phyloP scores from a whole-genome alignment of 495 filamentous ascomycete genomes.

The Podospora appendiculata region DNA sequence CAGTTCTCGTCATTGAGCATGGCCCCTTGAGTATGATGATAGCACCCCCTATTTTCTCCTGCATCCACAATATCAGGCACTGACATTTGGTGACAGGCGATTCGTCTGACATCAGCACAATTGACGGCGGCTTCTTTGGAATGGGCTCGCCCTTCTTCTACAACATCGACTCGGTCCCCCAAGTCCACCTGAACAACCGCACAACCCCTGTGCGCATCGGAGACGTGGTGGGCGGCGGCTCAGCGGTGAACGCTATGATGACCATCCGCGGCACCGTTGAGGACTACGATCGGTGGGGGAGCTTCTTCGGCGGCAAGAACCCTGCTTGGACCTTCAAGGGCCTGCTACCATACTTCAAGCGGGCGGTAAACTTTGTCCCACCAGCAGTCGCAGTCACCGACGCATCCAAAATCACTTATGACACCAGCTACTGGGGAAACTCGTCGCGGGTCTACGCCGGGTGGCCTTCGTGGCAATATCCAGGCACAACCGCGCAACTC shows the following conservation, averaged over 20 bases:
- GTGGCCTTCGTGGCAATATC: slow-evolving; percentile 37
- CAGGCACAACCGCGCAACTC: slow-evolving; percentile 25
- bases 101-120: slow-evolving; percentile 14
- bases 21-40: slow-evolving; percentile 10
- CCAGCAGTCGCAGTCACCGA: slow-evolving; percentile 24
- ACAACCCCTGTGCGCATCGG: slow-evolving; percentile 35
- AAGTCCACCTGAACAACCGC: slow-evolving; percentile 26
- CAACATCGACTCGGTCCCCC: slow-evolving; percentile 34
- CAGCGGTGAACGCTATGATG: slow-evolving; percentile 48
- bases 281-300: slow-evolving; percentile 41
- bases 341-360: slow-evolving; percentile 40
- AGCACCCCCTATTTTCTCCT: neutral
- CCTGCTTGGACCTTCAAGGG: slow-evolving; percentile 38
- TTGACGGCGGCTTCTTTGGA: slow-evolving; percentile 21
- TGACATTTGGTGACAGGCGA: slow-evolving; percentile 5
- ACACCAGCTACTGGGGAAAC: slow-evolving; percentile 35
- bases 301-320: slow-evolving; percentile 23
- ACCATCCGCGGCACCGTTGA: slow-evolving; percentile 35
- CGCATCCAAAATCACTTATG: slow-evolving; percentile 32
- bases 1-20: slow-evolving; percentile 46
- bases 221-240: slow-evolving; percentile 50
- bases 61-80: neutral
- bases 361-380: slow-evolving; percentile 33
- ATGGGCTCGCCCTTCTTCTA: slow-evolving; percentile 18
- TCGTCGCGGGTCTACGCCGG: slow-evolving; percentile 30